Base-by-base conservation (phyloP, 2,329 filamentous ascomycete species). In the Ilyonectria destructans region DNA sequence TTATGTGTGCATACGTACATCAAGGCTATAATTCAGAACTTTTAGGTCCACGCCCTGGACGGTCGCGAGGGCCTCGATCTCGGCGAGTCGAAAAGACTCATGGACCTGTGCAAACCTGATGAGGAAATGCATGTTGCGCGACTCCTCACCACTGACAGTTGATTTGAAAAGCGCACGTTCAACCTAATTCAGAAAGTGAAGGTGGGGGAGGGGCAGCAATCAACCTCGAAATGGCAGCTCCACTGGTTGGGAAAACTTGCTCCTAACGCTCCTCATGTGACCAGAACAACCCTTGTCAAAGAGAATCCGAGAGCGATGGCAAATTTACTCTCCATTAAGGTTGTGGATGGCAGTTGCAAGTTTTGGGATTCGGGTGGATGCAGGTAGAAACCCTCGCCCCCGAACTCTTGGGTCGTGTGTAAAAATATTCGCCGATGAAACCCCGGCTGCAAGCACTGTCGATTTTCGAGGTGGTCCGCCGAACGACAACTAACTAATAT, bases 21-120 rank as follows among this genome's bases (percentile, higher is more conserved):
- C 87, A 69, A 91, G 83, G 69, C 87, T 88, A 80, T 98, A 98
- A 8, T 86, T 88, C n/a, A 96, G 74, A 68, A 98, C 87, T 72
- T 93, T 87, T 59, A 98, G 78, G 26, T 91, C 82, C 40, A 96
- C 84, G 10, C 86, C 86, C 63, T 91, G 88, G 6, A 96, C 79
- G 10, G 89, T 84, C 4, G 94, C 95, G 21, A 99, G 85, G 26
- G 96, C 91, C 77, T 96, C 85, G 15, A 97, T 88, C 81, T 99
- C 96, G 3, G 95, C 90, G 63, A 90, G 86, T 45, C 96, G 92
- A 79, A 99, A 99, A n/a, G 90, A 92, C 84, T 98, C 94, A 80
- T 98, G 95, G 66, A 89, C 86, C 81, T 98, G 96, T 51, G 92
- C 92, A 79, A 98, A 95, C 75, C 96, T 93, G 71, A 99, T 91